phyloP scores from a whole-genome alignment of 2,329 filamentous ascomycete species.

The Aspergillus niger region DNA sequence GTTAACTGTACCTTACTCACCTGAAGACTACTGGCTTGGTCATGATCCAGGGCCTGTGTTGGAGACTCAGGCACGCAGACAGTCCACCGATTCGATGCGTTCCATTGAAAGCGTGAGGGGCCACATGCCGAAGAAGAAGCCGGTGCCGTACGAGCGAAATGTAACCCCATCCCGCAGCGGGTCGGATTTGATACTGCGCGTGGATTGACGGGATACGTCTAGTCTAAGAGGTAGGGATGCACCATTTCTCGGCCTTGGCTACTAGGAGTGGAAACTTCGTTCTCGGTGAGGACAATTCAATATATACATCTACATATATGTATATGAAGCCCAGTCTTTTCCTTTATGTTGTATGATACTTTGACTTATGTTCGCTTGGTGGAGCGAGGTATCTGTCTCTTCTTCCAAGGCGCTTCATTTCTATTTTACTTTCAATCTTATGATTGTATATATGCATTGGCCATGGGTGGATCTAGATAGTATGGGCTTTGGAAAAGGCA shows the following conservation, averaged over 20 bases:
- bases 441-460: not conserved
- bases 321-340: not conserved
- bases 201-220: slow-evolving; percentile 26
- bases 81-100: slow-evolving; percentile 11
- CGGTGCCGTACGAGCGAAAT: slow-evolving; percentile 29
- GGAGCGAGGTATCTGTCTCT: not conserved
- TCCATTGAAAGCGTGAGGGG: slow-evolving; percentile 8
- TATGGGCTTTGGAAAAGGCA: not conserved
- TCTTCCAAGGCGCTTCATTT: too few relatives aligned
- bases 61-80: slow-evolving; percentile 1
- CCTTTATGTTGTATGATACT: slow-evolving; percentile 5
- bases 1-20: slow-evolving; percentile 29
- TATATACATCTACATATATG: not conserved
- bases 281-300: not conserved
- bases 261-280: too few relatives aligned
- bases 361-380: not conserved
- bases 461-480: not conserved
- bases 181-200: slow-evolving; percentile 34
- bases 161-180: slow-evolving; percentile 35
- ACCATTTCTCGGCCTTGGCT: not conserved
- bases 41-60: slow-evolving; percentile 12
- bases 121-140: slow-evolving; percentile 26
- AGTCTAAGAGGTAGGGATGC: not conserved
- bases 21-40: slow-evolving; percentile 34
- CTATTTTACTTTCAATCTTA: not conserved